Base-by-base conservation (phyloP, 768 basidiomycete species). In the Royoungia palumana region DNA sequence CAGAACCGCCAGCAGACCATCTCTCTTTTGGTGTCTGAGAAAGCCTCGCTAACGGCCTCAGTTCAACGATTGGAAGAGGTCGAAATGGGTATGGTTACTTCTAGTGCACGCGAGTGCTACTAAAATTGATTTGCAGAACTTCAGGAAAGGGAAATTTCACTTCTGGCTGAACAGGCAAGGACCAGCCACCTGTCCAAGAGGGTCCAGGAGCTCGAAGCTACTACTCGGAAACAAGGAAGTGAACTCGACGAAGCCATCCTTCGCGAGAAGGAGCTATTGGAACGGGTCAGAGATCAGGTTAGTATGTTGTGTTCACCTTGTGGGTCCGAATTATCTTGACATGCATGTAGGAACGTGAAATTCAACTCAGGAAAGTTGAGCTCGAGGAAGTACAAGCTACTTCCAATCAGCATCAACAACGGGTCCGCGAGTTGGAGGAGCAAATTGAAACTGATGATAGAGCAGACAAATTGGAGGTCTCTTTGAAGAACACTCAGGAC, bases 371-470 rank as follows among this genome's bases (percentile, higher is more conserved):
- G n/a, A 80, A 76, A 51, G 77, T 75, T 0, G 73, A 78, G 4
- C 62, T 79, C 7, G 69, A 72, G 37, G 82, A 84, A 32, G 65
- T 79, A 27, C 79, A 75, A 41, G 69, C 74, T 34, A 74, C 81
- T 50, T 74, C 78, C 5, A 77, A 79, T 41, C 75, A 77, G 40
- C 74, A 76, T 52, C 75, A 77, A 50, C 76, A 81, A 38, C 74
- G 78, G 46, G 74, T 84, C 21, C 82, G 80, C 22, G 87, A 91
- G 55, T 67, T 93, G 27, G 82, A 88, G 58, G 89, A 91, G 52
- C 86, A 89, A 55, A 83, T 93, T 19, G 82, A 91, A 64, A 83
- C 79, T 51, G 89, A 93, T 61, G 88, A 92, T 65, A 83, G 87
- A 35, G 82, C 83, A 14, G 89, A 90, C 54, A 76, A 76, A 36